Base-by-base conservation (phyloP, 257 asterid species). In the Solanum habrochaites region DNA sequence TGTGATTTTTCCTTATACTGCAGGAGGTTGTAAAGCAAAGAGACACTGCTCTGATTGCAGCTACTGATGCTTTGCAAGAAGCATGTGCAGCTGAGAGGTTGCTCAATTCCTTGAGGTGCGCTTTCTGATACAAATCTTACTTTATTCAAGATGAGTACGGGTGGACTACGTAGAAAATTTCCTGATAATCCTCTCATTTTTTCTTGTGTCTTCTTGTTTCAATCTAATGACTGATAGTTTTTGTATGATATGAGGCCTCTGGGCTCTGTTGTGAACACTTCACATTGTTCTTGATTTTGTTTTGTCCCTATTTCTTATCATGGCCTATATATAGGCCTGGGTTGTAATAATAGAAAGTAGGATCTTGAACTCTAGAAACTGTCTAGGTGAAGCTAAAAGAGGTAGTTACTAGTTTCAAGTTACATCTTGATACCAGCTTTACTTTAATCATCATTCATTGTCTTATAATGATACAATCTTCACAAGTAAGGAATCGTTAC, bases 1-100 rank as follows among this genome's bases (percentile, higher is more conserved):
- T 49, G 43, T 49, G 29, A 49, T 18, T 29, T 47, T 80, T 47
- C 39, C 60, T 58, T 86, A 49, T 64, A 14, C 47, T 74, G 62
- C 88, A 94, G 98, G 98, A 94, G 90, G 94, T 91, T 43, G 82
- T 86, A 20, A 89, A 88, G 90, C 97, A 94, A 88, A 88, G 97
- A 88, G 98, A 94, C 58, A 42, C 82, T 86, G 96, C 96, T 43
- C 43, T 93, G 86, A 85, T 88, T 86, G 94, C 95, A 82, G 98
- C 98, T 86, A 90, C 91, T 70, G 95, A 93, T 88, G 96, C 98
- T 70, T 91, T 95, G 83, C 98, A 95, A 88, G 97, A 93, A 83
- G 97, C 96, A 49, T 94, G 95, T 88, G 96, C 93, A 85, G 92
- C 97, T 49, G 98, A 95, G 87, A 94, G 97, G 86, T 83, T 93